Evolutionary conservation across 305 asterid species (phyloP).

Genomic region (Coffea humblotiana): DNA sequence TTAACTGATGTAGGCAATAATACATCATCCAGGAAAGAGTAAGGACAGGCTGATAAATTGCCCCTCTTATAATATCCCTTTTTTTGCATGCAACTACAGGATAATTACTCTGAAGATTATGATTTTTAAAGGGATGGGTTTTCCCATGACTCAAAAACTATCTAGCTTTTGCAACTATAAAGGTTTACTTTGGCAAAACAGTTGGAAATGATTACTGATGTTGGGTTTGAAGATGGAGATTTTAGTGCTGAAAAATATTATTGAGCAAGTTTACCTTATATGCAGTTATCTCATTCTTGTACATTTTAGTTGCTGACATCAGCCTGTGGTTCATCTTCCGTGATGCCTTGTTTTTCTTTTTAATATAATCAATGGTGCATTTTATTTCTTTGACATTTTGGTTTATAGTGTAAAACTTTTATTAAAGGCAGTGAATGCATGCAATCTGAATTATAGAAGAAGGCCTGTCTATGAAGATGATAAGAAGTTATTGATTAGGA

Average conservation of each 20-base stretch:
- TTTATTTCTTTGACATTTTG: not conserved
- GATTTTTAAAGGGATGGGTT: not conserved
- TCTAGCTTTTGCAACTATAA: not conserved
- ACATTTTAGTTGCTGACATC: not conserved
- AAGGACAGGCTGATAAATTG: not conserved
- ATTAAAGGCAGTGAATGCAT: no score
- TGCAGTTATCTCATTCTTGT: not conserved
- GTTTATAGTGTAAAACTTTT: not conserved
- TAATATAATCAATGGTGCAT: not conserved
- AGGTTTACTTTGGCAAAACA: not conserved
- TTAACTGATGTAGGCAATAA: not conserved
- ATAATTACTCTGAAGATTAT: not conserved
- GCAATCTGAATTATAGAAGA: no score
- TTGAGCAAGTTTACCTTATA: not conserved
- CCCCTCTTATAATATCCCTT: not conserved
- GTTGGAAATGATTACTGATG: not conserved
- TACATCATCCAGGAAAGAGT: not conserved
- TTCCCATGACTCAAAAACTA: not conserved
- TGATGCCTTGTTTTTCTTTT: not conserved
- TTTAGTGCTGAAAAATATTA: not conserved
- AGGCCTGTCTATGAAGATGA: no score
- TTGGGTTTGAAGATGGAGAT: not conserved
- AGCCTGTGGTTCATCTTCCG: not conserved
- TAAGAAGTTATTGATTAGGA: no score
- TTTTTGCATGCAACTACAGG: not conserved